Conservation (phyloP, 495 filamentous ascomycete species). For the Xylaria venustula region DNA sequence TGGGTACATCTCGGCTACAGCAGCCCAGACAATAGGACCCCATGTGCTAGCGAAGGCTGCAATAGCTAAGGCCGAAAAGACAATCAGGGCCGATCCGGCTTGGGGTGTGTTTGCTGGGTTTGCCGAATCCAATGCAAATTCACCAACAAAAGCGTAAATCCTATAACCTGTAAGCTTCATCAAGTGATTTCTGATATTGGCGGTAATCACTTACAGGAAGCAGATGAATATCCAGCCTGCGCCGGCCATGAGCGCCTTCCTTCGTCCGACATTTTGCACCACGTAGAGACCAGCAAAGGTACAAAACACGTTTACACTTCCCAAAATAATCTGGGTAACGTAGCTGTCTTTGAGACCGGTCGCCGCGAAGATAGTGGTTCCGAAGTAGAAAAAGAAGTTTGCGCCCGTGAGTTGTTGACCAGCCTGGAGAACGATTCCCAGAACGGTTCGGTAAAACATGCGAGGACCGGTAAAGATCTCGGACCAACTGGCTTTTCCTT, state of each 20-base stretch:
- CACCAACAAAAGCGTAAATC: constrained; percentile 68
- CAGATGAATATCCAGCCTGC: constrained; percentile 65
- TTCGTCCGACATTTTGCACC: constrained; percentile 67
- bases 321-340: constrained; percentile 67
- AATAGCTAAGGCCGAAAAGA: constrained; percentile 79
- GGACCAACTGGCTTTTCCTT: constrained; percentile 56
- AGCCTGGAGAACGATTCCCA: constrained; percentile 70
- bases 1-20: constrained; percentile 80
- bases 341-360: constrained; percentile 64
- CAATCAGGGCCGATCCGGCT: constrained; percentile 71
- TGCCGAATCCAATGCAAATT: constrained; percentile 50
- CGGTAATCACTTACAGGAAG: constrained; percentile 50
- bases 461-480: constrained; percentile 69
- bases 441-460: constrained; percentile 69
- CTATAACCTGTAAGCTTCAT: not conserved
- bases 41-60: constrained; percentile 66
- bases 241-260: constrained; percentile 65
- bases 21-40: constrained; percentile 83
- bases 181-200: not conserved
- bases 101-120: constrained; percentile 51
- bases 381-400: constrained; percentile 59
- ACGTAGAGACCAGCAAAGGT: constrained; percentile 67
- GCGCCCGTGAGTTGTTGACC: constrained; percentile 64
- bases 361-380: constrained; percentile 58
- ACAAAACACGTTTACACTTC: constrained; percentile 66